Evolutionary conservation across 176 grass and related monocot species (phyloP).

Genomic region (Pharus latifolius): DNA sequence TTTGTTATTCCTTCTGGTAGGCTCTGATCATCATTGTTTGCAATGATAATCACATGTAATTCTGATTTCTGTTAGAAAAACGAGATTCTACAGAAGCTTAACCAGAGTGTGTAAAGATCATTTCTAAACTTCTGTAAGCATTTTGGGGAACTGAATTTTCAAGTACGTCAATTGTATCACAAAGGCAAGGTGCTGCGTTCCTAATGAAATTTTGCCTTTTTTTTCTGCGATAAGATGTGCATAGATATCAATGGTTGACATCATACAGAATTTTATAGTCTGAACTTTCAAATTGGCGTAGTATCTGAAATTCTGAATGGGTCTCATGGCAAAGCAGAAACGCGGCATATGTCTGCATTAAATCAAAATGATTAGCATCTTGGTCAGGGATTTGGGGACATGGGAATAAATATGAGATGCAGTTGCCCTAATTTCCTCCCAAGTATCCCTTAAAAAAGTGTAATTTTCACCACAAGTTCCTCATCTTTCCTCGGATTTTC

Average conservation of each 20-base stretch:
- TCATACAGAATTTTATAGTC: background rate
- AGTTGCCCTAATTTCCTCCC: too few relatives aligned
- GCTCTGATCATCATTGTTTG: background rate
- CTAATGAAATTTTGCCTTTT: background rate
- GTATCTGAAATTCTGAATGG: background rate
- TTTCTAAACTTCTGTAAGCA: background rate
- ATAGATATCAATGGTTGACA: background rate
- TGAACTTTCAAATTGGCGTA: background rate
- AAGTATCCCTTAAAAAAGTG: too few relatives aligned
- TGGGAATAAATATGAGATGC: too few relatives aligned
- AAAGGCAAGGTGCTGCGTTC: too few relatives aligned
- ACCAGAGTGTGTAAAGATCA: background rate
- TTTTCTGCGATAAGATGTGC: background rate
- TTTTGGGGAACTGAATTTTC: background rate
- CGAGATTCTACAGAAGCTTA: background rate
- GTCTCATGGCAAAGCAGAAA: background rate
- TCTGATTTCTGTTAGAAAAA: conserved; percentile 3
- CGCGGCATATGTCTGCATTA: too few relatives aligned
- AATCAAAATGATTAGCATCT: too few relatives aligned
- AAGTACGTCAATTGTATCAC: too few relatives aligned
- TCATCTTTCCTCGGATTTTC: too few relatives aligned
- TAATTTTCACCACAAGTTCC: too few relatives aligned
- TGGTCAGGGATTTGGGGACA: too few relatives aligned
- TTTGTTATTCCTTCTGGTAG: background rate
- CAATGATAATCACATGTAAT: background rate